Evolutionary conservation across 2,329 filamentous ascomycete genomes (phyloP).

Genomic region (Rhynchosporium graminicola): DNA sequence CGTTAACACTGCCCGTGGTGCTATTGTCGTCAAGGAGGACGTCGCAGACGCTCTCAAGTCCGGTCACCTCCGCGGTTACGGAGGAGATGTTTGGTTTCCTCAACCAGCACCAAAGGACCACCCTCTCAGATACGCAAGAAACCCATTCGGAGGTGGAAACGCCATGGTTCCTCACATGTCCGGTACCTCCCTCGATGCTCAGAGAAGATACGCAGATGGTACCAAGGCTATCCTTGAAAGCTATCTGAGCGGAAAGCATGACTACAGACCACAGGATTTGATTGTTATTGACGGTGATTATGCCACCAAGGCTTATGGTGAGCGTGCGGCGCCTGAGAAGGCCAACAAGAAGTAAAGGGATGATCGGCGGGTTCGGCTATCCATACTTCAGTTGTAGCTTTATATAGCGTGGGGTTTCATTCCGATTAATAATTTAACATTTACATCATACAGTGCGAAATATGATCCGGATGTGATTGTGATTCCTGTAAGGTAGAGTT

Average conservation of each 20-base stretch:
- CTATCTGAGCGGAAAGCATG: conserved; percentile 84
- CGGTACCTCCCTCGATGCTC: conserved; percentile 96
- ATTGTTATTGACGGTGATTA: conserved; percentile 91
- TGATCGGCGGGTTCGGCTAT: not conserved
- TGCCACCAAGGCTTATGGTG: conserved; percentile 70
- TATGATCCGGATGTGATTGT: too few species aligned
- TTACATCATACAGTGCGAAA: not conserved
- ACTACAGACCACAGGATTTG: conserved; percentile 88
- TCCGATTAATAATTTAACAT: conserved; percentile 4
- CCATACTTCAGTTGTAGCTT: conserved; percentile 10
- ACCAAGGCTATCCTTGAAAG: conserved; percentile 87
- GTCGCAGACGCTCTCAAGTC: conserved; percentile 90
- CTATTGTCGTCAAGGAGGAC: conserved; percentile 99
- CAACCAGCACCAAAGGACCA: conserved; percentile 95
- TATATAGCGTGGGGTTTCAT: conserved; percentile 3
- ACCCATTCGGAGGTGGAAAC: conserved; percentile 95
- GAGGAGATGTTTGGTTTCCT: conserved; percentile 85
- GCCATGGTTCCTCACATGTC: conserved; percentile 99
- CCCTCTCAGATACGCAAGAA: conserved; percentile 87
- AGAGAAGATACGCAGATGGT: conserved; percentile 86
- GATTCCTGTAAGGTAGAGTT: too few species aligned
- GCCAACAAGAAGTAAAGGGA: conserved; percentile 21
- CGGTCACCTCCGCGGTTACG: conserved; percentile 89
- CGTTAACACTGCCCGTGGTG: conserved; percentile 96
- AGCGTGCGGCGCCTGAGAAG: conserved; percentile 25